Evolutionary conservation across 768 basidiomycete species (phyloP).

Genomic region (Mycena polygramma): DNA sequence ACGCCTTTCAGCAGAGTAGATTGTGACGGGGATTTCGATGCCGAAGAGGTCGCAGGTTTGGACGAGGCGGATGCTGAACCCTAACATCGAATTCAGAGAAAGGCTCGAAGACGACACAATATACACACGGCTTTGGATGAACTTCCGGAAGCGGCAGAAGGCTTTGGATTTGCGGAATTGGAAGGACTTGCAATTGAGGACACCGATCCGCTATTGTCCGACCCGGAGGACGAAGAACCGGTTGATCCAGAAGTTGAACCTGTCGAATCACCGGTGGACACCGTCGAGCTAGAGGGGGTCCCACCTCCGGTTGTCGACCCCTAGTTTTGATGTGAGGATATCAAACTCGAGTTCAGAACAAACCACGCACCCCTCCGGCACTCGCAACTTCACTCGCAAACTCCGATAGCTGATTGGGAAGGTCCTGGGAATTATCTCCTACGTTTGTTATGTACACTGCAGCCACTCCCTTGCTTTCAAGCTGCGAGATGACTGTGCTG

Average conservation of each 20-base stretch:
- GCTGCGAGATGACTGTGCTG: constrained; percentile 24
- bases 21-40: background rate
- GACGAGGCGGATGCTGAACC: background rate
- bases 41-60: background rate
- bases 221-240: no score
- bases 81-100: background rate
- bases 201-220: background rate
- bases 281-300: background rate
- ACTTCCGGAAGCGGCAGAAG: background rate
- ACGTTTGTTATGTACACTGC: constrained; percentile 31
- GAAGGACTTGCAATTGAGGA: background rate
- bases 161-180: background rate
- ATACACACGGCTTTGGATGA: background rate
- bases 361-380: constrained; percentile 12
- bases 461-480: constrained; percentile 16
- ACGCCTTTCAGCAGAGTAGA: constrained; percentile 3
- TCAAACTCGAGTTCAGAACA: background rate
- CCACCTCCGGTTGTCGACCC: background rate
- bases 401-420: constrained; percentile 18
- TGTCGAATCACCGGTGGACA: background rate
- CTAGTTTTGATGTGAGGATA: background rate
- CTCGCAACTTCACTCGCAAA: constrained; percentile 27
- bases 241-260: background rate
- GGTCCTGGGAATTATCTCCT: background rate
- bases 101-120: background rate